Evolutionary conservation across 2,329 filamentous ascomycete species (phyloP).

Genomic region (Knufia fluminis): DNA sequence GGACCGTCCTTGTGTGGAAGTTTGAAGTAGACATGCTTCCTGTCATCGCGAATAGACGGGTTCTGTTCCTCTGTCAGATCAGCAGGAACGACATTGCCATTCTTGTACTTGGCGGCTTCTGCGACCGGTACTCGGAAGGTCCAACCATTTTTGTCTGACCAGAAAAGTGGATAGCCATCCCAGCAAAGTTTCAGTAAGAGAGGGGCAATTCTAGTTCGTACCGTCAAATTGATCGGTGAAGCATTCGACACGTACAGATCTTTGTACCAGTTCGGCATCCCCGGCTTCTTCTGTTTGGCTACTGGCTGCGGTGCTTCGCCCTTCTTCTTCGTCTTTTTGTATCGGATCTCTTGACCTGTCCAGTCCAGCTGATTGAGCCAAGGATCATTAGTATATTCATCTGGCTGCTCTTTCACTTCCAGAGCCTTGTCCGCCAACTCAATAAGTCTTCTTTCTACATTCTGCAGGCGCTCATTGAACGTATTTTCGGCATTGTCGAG

Average conservation of each 20-base stretch:
- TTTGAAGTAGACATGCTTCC: conserved; percentile 67
- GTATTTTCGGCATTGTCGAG: conserved; percentile 74
- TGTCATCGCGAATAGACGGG: conserved; percentile 56
- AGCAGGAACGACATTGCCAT: conserved; percentile 64
- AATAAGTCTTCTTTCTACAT: conserved; percentile 66
- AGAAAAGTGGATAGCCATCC: conserved; percentile 81
- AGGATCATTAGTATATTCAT: conserved; percentile 67
- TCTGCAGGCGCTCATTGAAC: conserved; percentile 66
- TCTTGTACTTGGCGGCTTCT: conserved; percentile 56
- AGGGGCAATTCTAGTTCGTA: conserved; percentile 79
- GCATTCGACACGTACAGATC: conserved; percentile 67
- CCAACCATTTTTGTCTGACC: conserved; percentile 92
- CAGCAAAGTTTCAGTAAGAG: conserved; percentile 74
- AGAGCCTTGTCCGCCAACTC: conserved; percentile 68
- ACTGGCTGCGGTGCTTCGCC: conserved; percentile 66
- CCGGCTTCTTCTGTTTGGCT: conserved; percentile 81
- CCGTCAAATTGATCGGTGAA: conserved; percentile 62
- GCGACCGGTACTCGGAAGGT: conserved; percentile 66
- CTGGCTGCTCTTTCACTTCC: conserved; percentile 58
- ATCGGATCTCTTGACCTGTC: conserved; percentile 84
- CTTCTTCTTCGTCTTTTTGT: conserved; percentile 88
- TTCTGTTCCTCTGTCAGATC: conserved; percentile 70
- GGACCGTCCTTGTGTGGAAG: conserved; percentile 94
- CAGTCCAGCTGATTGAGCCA: conserved; percentile 94
- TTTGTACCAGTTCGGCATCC: conserved; percentile 94